Evolutionary conservation across 805 yeast genomes (phyloP), one percentile per base, ranked within the genome.

Genomic region (Candida oleophila): DNA sequence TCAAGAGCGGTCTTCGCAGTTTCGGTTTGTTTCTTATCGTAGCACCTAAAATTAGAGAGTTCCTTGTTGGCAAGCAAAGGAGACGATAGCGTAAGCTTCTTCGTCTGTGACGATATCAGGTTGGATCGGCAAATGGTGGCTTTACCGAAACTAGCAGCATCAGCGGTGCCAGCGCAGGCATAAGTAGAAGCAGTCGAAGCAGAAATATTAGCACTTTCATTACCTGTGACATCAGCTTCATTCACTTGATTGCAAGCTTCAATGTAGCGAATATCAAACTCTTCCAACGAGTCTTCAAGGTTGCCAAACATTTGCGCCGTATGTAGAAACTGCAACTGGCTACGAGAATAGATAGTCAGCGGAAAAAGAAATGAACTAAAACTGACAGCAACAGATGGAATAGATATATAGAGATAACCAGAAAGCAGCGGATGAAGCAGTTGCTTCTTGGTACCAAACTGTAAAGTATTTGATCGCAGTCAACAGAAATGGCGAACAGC

Each of bases 211-310:
- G 38, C 38, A 15, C 19, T 15, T 19, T 14, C 40, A 19, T 5
- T 22, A 21, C 5, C 9, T 14, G n/a, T 14, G 18, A 9, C 4
- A 14, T 14, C n/a, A 22, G 30, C 22, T 8, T 41, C 22, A 5
- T 30, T 33, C 7, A 49, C 47, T 45, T 58, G 59, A 37, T 56
- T 54, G 44, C 53, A 60, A 20, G 56, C 49, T 44, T 61, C 63
- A 30, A 55, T 49, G 42, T 57, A 56, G 3, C 51, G 50, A 20
- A 52, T 25, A 43, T 61, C 64, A 49, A 61, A 61, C 34, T 61
- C 64, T 40, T 60, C 62, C 41, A 61, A 47, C 3, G 60, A 54
- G 43, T 59, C 64, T 45, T 56, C 61, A 19, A 42, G 8, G n/a
- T 34, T 32, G 11, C 30, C 5, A 18, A n/a, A 34, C 25, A 35